Percentiles rank a stretch among this genome's conserved stretches.
Evolutionary conservation across 2,329 filamentous ascomycete species (phyloP).

Genomic region (Hypoxylon sp.): DNA sequence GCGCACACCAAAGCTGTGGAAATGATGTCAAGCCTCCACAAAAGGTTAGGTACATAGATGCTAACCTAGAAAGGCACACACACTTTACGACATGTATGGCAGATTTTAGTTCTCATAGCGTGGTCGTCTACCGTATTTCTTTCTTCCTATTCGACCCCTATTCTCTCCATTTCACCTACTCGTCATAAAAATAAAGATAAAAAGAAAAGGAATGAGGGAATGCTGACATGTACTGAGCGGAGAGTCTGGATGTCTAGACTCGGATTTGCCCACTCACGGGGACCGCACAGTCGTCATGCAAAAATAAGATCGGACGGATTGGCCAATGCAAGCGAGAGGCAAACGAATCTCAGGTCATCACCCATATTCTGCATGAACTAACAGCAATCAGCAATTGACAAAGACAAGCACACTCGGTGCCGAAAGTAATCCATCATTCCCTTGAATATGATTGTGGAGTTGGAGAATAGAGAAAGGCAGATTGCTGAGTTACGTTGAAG

Average conservation of each 20-base stretch:
- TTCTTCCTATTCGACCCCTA: slow-evolving; percentile 7
- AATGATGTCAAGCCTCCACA: slow-evolving; percentile 44
- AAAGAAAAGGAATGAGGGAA: background rate
- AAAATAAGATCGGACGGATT: slow-evolving; percentile 36
- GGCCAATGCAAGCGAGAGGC: slow-evolving; percentile 33
- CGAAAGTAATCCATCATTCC: slow-evolving; percentile 15
- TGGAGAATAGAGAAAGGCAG: background rate
- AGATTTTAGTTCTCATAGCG: slow-evolving; percentile 10
- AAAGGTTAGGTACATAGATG: slow-evolving; percentile 23
- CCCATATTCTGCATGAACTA: slow-evolving; percentile 29
- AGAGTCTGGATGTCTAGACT: background rate
- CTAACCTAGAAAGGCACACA: background rate
- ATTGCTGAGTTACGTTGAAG: slow-evolving; percentile 5
- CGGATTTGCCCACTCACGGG: slow-evolving; percentile 7
- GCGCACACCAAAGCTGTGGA: slow-evolving; percentile 30
- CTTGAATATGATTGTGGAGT: slow-evolving; percentile 9
- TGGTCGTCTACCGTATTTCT: background rate
- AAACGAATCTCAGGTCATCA: slow-evolving; percentile 10
- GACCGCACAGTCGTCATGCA: slow-evolving; percentile 14
- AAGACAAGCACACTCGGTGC: slow-evolving; percentile 19
- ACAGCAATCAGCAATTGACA: slow-evolving; percentile 19
- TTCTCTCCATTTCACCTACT: background rate
- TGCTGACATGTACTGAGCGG: background rate
- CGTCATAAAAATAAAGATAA: slow-evolving; percentile 3
- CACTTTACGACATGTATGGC: background rate